A percentile compares a stretch with the other conserved stretches of the same genome.
phyloP scores from a whole-genome alignment of 2,329 filamentous ascomycete species.

The Aureobasidium sp. region DNA sequence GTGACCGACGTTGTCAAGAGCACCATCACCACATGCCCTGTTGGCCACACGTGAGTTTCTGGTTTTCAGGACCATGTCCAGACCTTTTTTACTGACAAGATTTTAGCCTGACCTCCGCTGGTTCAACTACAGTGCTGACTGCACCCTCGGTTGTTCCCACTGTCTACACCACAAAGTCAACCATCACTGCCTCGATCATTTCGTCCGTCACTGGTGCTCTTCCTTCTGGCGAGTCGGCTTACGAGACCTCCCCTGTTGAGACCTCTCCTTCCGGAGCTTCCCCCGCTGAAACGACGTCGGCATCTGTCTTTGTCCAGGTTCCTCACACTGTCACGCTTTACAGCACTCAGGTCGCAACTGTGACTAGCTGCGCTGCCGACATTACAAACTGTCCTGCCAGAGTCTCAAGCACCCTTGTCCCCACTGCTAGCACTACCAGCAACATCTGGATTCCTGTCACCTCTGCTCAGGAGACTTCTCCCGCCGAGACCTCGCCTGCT shows the following conservation, averaged over 20 bases:
- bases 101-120: not conserved
- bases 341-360: conserved; percentile 18
- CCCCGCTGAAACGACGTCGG: conserved; percentile 3
- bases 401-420: not conserved
- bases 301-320: conserved; percentile 10
- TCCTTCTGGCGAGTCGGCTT: conserved; percentile 19
- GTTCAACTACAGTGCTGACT: conserved; percentile 3
- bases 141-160: conserved; percentile 2
- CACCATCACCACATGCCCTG: conserved; percentile 33
- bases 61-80: too few relatives aligned
- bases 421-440: conserved; percentile 3
- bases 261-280: conserved; percentile 19
- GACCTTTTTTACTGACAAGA: too few relatives aligned
- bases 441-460: conserved; percentile 15
- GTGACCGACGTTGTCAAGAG: conserved; percentile 22
- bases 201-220: conserved; percentile 13
- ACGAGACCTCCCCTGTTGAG: conserved; percentile 19
- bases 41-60: too few relatives aligned
- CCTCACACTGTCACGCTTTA: conserved; percentile 18
- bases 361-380: conserved; percentile 17
- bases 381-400: conserved; percentile 15
- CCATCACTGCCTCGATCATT: conserved; percentile 8
- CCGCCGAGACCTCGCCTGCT: conserved; percentile 5
- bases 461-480: conserved; percentile 10
- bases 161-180: conserved; percentile 18